Conservation (phyloP, 2,329 filamentous ascomycete genomes). For the Aspergillus ochraceoroseus region DNA sequence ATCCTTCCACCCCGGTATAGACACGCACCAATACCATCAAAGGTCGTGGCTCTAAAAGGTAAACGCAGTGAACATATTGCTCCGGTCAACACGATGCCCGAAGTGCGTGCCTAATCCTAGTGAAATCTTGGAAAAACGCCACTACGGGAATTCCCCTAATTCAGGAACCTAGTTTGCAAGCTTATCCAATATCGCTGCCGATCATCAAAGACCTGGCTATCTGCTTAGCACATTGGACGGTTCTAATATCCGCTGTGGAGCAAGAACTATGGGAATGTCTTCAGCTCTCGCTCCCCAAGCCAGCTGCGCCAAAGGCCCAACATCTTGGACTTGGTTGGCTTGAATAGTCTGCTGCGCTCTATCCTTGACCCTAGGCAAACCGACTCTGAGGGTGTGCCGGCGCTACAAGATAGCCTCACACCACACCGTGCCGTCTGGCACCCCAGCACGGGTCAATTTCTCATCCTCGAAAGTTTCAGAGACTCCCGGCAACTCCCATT, state of each 20-base stretch:
- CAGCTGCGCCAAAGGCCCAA: too few species aligned
- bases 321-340: too few species aligned
- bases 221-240: too few species aligned
- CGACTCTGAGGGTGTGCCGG: too few species aligned
- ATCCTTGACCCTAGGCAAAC: slow-evolving; percentile 1
- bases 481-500: too few species aligned
- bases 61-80: slow-evolving; percentile 3
- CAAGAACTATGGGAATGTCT: background rate
- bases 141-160: slow-evolving; percentile 6
- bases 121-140: slow-evolving; percentile 9
- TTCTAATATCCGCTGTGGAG: background rate
- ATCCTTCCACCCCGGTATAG: too few species aligned
- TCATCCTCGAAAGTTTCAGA: too few species aligned
- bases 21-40: background rate
- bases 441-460: too few species aligned
- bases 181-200: slow-evolving; percentile 3
- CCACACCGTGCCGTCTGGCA: too few species aligned
- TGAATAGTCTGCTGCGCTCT: too few species aligned
- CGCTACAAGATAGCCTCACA: too few species aligned
- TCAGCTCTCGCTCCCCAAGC: background rate
- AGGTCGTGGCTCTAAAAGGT: slow-evolving; percentile 4
- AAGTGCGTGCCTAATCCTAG: slow-evolving; percentile 3
- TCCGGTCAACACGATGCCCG: slow-evolving; percentile 4
- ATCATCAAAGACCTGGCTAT: slow-evolving; percentile 1
- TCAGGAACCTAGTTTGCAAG: slow-evolving; percentile 8